A percentile compares a stretch with the other conserved stretches of the same genome.
Conservation (phyloP, 2,329 filamentous ascomycete species). For the Graphiopsis chlorocephala region DNA sequence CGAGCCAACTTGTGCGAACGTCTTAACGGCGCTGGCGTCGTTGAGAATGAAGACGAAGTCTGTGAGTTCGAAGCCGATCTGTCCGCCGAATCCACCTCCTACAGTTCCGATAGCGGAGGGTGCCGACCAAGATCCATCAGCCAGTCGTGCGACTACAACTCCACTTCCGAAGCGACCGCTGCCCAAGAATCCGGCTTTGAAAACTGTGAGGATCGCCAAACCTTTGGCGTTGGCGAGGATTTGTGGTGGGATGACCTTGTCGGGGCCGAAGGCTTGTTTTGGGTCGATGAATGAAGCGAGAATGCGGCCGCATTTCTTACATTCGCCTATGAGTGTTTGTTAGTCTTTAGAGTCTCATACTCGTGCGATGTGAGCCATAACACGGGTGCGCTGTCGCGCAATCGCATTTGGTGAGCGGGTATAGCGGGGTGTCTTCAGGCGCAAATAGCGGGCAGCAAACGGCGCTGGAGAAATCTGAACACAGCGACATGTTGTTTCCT, state of each 20-base stretch:
- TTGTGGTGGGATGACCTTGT: slow-evolving; percentile 92
- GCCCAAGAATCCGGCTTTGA: slow-evolving; percentile 83
- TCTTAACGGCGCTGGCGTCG: slow-evolving; percentile 81
- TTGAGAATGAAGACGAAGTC: slow-evolving; percentile 99
- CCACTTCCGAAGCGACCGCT: slow-evolving; percentile 79
- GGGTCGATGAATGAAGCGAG: slow-evolving; percentile 93
- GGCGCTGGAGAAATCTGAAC: not conserved
- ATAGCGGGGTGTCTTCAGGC: slow-evolving; percentile 1
- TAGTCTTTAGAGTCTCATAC: not conserved
- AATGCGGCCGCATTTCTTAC: slow-evolving; percentile 95
- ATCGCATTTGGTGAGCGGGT: not conserved
- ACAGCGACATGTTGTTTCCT: not conserved
- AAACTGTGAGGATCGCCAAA: slow-evolving; percentile 79
- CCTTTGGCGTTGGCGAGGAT: slow-evolving; percentile 91
- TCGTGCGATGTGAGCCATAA: not conserved
- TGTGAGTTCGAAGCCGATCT: slow-evolving; percentile 83
- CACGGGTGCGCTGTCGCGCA: not conserved
- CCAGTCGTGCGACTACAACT: slow-evolving; percentile 74
- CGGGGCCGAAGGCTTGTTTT: slow-evolving; percentile 86
- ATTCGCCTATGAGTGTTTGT: slow-evolving; percentile 67
- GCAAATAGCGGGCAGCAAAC: not conserved
- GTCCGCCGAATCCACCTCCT: slow-evolving; percentile 78
- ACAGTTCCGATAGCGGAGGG: slow-evolving; percentile 78
- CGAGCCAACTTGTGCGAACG: slow-evolving; percentile 88
- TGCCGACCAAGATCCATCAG: slow-evolving; percentile 76